Conservation (phyloP, 495 filamentous ascomycete genomes). For the Durotheca rogersii region DNA sequence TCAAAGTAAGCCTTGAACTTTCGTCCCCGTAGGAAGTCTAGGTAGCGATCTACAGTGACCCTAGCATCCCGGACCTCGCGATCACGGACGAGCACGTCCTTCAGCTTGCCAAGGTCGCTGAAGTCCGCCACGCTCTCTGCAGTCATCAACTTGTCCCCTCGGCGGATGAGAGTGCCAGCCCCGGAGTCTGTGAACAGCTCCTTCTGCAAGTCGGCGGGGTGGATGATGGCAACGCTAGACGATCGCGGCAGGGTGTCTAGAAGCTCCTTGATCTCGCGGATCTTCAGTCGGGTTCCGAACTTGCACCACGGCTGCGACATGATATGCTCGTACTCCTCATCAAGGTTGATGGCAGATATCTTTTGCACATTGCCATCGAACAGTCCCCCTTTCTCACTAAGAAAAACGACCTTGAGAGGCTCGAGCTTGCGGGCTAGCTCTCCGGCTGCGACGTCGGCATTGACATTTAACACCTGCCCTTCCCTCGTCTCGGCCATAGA, state of each 20-base stretch:
- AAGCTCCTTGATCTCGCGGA: constrained; percentile 96
- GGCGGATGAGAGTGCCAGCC: constrained; percentile 89
- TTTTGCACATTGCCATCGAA: constrained; percentile 95
- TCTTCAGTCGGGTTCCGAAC: constrained; percentile 95
- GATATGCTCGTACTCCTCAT: constrained; percentile 93
- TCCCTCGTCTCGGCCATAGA: constrained; percentile 95
- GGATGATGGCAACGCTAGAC: constrained; percentile 96
- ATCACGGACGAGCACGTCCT: constrained; percentile 81
- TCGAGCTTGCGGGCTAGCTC: constrained; percentile 87
- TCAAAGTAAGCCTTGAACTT: constrained; percentile 95
- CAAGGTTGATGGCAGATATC: constrained; percentile 96
- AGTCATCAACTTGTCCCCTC: constrained; percentile 85
- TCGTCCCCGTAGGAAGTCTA: constrained; percentile 70
- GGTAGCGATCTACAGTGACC: constrained; percentile 81
- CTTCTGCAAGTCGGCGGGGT: constrained; percentile 91
- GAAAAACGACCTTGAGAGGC: constrained; percentile 96
- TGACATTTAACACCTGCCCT: constrained; percentile 95
- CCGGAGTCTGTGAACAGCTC: constrained; percentile 96
- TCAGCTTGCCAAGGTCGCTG: constrained; percentile 71
- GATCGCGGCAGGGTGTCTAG: constrained; percentile 82
- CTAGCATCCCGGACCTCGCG: constrained; percentile 81
- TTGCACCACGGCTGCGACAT: constrained; percentile 97
- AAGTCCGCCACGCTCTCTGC: constrained; percentile 76
- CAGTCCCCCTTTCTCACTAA: constrained; percentile 95
- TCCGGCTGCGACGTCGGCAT: constrained; percentile 94